A percentile compares a stretch with the other conserved stretches of the same genome.
Evolutionary conservation across 2,329 filamentous ascomycete species (phyloP).

Genomic region (Xylariaceae sp.): DNA sequence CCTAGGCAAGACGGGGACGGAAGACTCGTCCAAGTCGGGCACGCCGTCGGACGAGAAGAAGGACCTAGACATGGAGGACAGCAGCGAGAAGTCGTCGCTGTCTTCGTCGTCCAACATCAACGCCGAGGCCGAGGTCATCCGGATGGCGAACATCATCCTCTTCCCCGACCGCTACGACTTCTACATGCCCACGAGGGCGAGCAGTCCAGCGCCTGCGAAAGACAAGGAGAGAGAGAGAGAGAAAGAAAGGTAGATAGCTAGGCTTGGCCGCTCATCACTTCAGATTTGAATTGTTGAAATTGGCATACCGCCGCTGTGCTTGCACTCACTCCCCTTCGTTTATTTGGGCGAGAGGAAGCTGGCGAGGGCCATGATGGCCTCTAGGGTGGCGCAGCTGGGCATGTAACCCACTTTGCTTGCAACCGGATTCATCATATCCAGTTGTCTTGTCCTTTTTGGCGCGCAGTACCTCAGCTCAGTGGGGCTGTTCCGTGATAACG

Average conservation of each 20-base stretch:
- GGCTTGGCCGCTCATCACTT: too few relatives aligned
- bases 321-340: too few relatives aligned
- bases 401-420: too few relatives aligned
- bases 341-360: too few relatives aligned
- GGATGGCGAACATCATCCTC: slow-evolving; percentile 59
- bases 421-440: too few relatives aligned
- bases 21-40: slow-evolving; percentile 11
- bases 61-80: slow-evolving; percentile 26
- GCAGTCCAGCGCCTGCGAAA: slow-evolving; percentile 30
- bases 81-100: slow-evolving; percentile 30
- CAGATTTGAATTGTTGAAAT: too few relatives aligned
- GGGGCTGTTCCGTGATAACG: too few relatives aligned
- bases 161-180: slow-evolving; percentile 57
- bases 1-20: slow-evolving; percentile 37
- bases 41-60: slow-evolving; percentile 22
- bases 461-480: too few relatives aligned
- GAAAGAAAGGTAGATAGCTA: slow-evolving; percentile 15
- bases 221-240: slow-evolving; percentile 15
- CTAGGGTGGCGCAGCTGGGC: too few relatives aligned
- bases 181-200: slow-evolving; percentile 46
- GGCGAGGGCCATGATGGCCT: too few relatives aligned
- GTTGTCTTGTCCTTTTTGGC: too few relatives aligned
- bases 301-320: too few relatives aligned
- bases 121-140: slow-evolving; percentile 55
- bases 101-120: slow-evolving; percentile 36